Evolutionary conservation across 164 flowering plant genomes (phyloP).

Genomic region (Magnolia changhungtana): DNA sequence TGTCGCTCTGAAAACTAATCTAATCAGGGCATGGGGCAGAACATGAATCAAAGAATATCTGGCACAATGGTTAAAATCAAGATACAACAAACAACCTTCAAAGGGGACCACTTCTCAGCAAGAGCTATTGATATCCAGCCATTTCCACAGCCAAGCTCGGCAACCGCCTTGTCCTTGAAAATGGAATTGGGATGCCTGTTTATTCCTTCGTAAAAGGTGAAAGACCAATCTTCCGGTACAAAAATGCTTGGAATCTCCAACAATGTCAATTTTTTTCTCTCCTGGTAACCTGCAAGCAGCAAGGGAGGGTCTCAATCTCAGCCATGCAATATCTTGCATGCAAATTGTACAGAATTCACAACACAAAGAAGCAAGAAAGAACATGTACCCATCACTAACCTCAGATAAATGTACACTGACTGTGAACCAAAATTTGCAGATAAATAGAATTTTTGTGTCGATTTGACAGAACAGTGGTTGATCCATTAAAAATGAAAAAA

Average conservation of each 20-base stretch:
- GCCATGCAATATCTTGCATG: background rate
- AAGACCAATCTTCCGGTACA: slow-evolving; percentile 98
- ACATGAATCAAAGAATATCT: background rate
- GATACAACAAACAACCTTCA: slow-evolving; percentile 46
- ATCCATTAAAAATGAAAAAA: too few species aligned
- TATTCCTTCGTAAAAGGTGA: slow-evolving; percentile 91
- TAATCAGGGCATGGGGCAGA: background rate
- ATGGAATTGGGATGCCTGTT: slow-evolving; percentile 86
- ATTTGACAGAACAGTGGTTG: too few species aligned
- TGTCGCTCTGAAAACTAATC: background rate
- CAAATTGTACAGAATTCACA: background rate
- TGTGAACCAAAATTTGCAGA: background rate
- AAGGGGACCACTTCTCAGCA: slow-evolving; percentile 90
- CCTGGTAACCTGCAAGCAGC: slow-evolving; percentile 44
- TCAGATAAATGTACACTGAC: background rate
- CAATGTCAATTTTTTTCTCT: slow-evolving; percentile 75
- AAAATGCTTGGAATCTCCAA: slow-evolving; percentile 97
- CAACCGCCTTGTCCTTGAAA: slow-evolving; percentile 81
- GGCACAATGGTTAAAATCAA: background rate
- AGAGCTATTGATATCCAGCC: slow-evolving; percentile 98
- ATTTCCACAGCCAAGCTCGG: slow-evolving; percentile 98
- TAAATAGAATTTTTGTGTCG: too few species aligned
- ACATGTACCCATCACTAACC: too few species aligned
- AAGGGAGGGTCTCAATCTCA: background rate
- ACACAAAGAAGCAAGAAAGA: too few species aligned